Evolutionary conservation across 2,329 filamentous ascomycete species (phyloP), one percentile per base, ranked within the genome.

Genomic region (Phialemoniopsis sp.): DNA sequence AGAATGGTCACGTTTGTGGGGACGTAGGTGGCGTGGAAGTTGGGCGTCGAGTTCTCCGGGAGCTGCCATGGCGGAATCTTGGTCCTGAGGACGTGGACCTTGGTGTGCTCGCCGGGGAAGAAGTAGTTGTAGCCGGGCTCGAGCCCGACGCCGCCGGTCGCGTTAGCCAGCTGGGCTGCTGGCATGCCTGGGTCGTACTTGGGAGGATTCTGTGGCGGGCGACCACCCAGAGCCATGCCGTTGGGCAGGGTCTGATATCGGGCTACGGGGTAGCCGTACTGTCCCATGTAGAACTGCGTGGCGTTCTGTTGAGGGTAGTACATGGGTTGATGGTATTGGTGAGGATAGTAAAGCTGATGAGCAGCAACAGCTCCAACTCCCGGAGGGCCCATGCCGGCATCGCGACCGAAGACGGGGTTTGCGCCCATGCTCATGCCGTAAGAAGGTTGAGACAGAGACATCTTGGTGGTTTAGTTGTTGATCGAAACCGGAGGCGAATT

Each of bases 81-180:
- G 1, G 68, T 67, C 46, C 70, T 71, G 56, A 84, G 68, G 3
- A 83, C 64, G 48, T 82, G 76, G 7, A 82, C 62, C 46, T 77
- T 80, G 21, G 75, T 77, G 54, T 82, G 75, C 45, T 75, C 66
- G 0, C 61, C 50, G 0, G 76, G 70, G 58, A 81, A 82, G 51
- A 81, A 72, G 57, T 80, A 79, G 59, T 79, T 78, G 62, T 80
- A 83, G 3, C 78, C 80, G 0, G 74, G 76, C 49, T 82, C 78
- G 43, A 73, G 73, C 31, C 78, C 76, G 2, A 72, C 64, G 16
- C 76, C 76, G 33, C 78, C 75, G 0, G 73, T 74, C 0, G 70
- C 67, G 58, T 82, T 80, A 34, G 66, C 67, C 59, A 82, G 62
- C 46, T 77, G 72, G 19, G 70, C 64, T 0, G 74, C 73, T 0